These are phyloP conservation scores for Penicillium steckii DNA, from an alignment of 495 filamentous ascomycete species.

Conservation along the genomic window DNA sequence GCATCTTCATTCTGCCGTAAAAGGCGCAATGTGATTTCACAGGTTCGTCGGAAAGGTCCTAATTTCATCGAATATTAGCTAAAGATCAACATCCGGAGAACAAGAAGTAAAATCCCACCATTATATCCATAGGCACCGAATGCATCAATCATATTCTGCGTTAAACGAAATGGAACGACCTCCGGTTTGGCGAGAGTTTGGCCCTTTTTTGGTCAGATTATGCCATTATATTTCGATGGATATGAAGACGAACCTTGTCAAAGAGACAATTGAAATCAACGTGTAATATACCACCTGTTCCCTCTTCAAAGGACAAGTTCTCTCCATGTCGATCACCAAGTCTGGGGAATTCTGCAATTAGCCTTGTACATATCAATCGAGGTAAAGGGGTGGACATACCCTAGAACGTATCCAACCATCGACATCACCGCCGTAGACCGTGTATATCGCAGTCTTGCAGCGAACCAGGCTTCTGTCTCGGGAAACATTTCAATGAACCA, in stretches of 20 bases:
- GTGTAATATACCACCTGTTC: constrained; percentile 90
- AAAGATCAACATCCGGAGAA: not conserved
- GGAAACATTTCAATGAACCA: constrained; percentile 97
- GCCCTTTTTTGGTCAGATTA: constrained; percentile 46
- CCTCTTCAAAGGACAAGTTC: constrained; percentile 94
- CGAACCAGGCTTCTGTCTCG: constrained; percentile 88
- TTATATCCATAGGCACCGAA: constrained; percentile 94
- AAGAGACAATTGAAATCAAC: constrained; percentile 99
- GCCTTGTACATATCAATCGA: not conserved
- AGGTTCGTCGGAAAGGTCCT: constrained; percentile 87
- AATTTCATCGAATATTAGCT: constrained; percentile 8
- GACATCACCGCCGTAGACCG: constrained; percentile 96
- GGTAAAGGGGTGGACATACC: constrained; percentile 50
- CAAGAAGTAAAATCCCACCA: constrained; percentile 29
- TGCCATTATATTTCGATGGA: not conserved
- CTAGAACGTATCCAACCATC: constrained; percentile 92
- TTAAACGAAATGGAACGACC: constrained; percentile 94
- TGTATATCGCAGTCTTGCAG: constrained; percentile 85
- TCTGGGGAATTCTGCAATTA: constrained; percentile 29
- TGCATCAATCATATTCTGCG: constrained; percentile 96
- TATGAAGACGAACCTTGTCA: constrained; percentile 61
- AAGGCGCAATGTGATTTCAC: constrained; percentile 82
- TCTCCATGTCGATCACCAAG: constrained; percentile 98
- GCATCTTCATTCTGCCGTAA: constrained; percentile 90
- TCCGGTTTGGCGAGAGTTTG: constrained; percentile 94